Evolutionary conservation across 441 rosid genomes (phyloP), one percentile per base, ranked within the genome.

Genomic region (Euphorbia neoarborescens): DNA sequence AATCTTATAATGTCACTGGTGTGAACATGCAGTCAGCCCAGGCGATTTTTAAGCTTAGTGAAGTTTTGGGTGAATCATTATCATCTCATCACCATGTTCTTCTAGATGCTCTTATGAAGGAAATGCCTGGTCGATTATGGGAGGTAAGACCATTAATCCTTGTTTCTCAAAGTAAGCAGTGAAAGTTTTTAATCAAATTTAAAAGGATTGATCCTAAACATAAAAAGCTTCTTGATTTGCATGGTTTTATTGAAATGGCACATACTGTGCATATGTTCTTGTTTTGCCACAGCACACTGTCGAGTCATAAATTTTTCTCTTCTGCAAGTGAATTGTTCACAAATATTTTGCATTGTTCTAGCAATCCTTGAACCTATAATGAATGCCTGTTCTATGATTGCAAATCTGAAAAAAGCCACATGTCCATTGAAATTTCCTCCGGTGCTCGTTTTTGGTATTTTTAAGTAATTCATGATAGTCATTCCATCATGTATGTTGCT

Each of bases 61-160:
- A 90, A 77, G 87, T 91, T 83, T 81, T 94, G 83, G 96, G 94
- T 68, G 94, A 89, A 75, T 86, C 95, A 37, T 74, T 94, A 76
- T 94, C 96, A 44, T 78, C 91, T 57, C 71, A 82, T 76, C 84
- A 89, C 73, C 77, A 59, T 70, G 75, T 73, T 73, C 81, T 94
- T 75, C 88, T 91, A 66, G 80, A 82, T 19, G 85, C 90, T 77
- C 88, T 91, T 37, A 70, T 87, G 82, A 85, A 86, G 79, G 99
- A 94, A 84, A 71, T 94, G 76, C 99, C 92, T 53, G 96, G 97
- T 75, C 96, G 91, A 67, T 76, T 94, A 68, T 94, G 99, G 99
- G 97, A 94, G 96, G 99, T 94, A 69, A 15, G 73, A 38, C 28
- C 74, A 73, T 32, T 66, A 37, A 57, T 72, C 69, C 63, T 48